Base-by-base conservation (phyloP, 2,329 filamentous ascomycete genomes). In the Xylaria arbuscula region DNA sequence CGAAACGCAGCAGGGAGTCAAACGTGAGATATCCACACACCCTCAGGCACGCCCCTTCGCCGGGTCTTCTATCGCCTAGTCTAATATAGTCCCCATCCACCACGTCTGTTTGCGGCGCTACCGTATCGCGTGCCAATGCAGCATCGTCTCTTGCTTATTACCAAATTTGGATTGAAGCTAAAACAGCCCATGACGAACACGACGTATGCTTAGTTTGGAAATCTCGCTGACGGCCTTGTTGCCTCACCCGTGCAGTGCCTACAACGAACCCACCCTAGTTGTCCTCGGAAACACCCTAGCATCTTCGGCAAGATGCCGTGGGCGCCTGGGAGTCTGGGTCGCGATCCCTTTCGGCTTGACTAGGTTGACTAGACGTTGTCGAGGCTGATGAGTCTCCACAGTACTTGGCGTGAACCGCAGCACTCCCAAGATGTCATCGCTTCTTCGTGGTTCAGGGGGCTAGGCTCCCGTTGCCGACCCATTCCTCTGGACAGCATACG, bases 331-430 rank as follows among this genome's bases (percentile, higher is more conserved):
- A 17, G 17, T 64, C 62, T 67, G 61, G 56, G 69, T 64, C 40
- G 24, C 24, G 53, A 64, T 70, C 67, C 69, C 61, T 45, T 22
- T 36, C 36, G n/a, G 47, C n/a, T 42, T 24, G 38, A 38, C 53
- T 57, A 63, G 69, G 65, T 62, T 68, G 64, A 64, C 59, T 64
- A 17, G 53, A 65, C 3, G 58, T 54, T 17, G 2, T 62, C 64
- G 70, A 72, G 70, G 69, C 70, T 72, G 66, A 70, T 69, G 67
- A n/a, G 45, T 64, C 48, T 34, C 66, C 63, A 58, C 59, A 48
- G n/a, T 19, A 19, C 61, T 67, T 67, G 65, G 64, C 59, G 36
- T 32, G 60, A 64, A 68, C 71, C 70, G 62, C 70, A 64, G 64
- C 67, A 63, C 38, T 10, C 54, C 24, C 40, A 57, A 53, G 58